phyloP scores from a whole-genome alignment of 2,329 filamentous ascomycete species.

The Fusarium sp. region DNA sequence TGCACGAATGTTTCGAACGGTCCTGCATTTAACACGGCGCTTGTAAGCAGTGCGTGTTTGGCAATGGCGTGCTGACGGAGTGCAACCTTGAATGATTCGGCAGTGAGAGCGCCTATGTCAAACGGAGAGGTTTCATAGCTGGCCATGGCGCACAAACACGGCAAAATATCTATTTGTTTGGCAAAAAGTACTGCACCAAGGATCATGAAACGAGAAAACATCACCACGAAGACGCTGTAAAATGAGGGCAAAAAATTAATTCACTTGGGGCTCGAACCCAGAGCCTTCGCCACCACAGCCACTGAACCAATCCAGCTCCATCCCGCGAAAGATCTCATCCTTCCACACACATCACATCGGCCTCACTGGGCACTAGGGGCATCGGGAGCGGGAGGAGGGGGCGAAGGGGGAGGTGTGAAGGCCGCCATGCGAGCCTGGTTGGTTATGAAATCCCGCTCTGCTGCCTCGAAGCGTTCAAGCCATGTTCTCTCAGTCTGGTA shows the following conservation, averaged over 20 bases:
- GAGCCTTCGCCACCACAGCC: neutral
- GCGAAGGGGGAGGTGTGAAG: no score
- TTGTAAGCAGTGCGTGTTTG: neutral
- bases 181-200: neutral
- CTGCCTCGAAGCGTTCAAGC: neutral
- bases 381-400: no score
- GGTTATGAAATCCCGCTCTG: neutral
- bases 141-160: neutral
- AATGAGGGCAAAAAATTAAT: neutral
- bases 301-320: neutral
- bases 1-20: neutral
- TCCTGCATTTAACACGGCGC: neutral
- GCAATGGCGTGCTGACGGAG: neutral
- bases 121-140: neutral
- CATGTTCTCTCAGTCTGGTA: neutral
- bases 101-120: neutral
- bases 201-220: neutral
- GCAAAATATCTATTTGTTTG: neutral
- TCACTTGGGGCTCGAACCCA: neutral
- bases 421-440: neutral
- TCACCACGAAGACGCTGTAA: neutral
- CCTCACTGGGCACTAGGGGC: no score
- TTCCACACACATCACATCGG: no score
- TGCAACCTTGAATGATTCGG: neutral
- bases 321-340: neutral